Conservation (phyloP, 192 early-diverging fungal species). For the Piromyces sp. region DNA sequence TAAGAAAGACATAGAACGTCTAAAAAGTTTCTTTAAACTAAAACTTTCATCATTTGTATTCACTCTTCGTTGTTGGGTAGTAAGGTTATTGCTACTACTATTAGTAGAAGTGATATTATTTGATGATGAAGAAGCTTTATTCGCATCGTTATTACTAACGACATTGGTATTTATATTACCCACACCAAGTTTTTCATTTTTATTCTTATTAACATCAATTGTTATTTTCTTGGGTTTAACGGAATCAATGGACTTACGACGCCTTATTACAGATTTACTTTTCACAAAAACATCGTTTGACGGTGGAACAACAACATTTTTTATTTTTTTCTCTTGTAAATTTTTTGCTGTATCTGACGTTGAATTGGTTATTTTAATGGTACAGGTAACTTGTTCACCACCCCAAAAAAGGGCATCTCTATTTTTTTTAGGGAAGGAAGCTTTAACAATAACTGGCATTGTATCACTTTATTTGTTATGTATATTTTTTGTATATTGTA, state of each 20-base stretch:
- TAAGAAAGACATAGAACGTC: neutral
- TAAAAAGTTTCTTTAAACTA: neutral
- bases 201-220: neutral
- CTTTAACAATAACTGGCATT: neutral
- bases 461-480: no score
- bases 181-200: neutral
- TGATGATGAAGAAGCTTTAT: neutral
- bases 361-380: neutral
- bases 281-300: neutral
- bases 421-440: neutral
- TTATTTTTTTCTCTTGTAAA: neutral
- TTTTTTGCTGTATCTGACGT: neutral
- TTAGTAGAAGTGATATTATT: neutral
- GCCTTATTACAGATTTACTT: neutral
- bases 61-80: no score
- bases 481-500: no score
- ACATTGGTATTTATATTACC: neutral
- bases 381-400: neutral
- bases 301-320: neutral
- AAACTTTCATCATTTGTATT: neutral
- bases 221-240: neutral
- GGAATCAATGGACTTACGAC: neutral
- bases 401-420: neutral
- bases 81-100: no score
- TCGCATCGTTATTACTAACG: neutral